A percentile compares a stretch with the other conserved stretches of the same genome.
phyloP scores from a whole-genome alignment of 2,329 filamentous ascomycete genomes.

The Ceratocystiopsis minuta region DNA sequence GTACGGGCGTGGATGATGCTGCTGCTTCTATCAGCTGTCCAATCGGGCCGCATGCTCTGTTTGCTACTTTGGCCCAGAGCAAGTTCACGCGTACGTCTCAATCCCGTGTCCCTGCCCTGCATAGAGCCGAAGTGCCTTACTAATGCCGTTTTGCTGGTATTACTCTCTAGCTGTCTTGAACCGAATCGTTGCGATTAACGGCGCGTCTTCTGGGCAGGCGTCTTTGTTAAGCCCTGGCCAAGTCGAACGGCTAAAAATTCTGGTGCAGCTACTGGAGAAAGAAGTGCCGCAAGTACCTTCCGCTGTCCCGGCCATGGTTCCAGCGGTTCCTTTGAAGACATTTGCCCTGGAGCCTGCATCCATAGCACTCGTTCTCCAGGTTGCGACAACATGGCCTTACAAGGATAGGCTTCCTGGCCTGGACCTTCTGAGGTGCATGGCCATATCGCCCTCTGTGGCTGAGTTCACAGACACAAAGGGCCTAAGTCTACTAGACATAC shows the following conservation, averaged over 20 bases:
- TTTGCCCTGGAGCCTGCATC: slow-evolving; percentile 19
- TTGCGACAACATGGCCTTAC: slow-evolving; percentile 65
- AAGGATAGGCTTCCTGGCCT: slow-evolving; percentile 66
- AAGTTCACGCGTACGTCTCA: slow-evolving; percentile 8
- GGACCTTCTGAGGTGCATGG: slow-evolving; percentile 72
- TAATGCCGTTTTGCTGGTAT: not conserved
- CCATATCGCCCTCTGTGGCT: slow-evolving; percentile 49
- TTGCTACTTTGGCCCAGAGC: slow-evolving; percentile 6
- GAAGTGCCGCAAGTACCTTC: slow-evolving; percentile 3
- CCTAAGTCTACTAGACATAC: slow-evolving; percentile 41
- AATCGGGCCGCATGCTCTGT: slow-evolving; percentile 36
- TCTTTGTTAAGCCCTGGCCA: slow-evolving; percentile 54
- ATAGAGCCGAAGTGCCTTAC: slow-evolving; percentile 2
- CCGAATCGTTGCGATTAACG: slow-evolving; percentile 7
- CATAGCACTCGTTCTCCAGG: slow-evolving; percentile 48
- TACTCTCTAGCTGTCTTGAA: slow-evolving; percentile 4
- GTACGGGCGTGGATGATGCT: too few relatives aligned
- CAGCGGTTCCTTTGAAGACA: slow-evolving; percentile 9
- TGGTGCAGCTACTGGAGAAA: slow-evolving; percentile 45
- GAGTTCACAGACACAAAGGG: slow-evolving; percentile 33
- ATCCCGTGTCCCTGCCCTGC: not conserved
- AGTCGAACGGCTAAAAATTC: slow-evolving; percentile 33
- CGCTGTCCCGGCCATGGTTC: slow-evolving; percentile 21
- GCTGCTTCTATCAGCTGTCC: slow-evolving; percentile 16
- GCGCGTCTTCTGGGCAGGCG: not conserved